Evolutionary conservation across 106 monocot genomes (phyloP), one percentile per base, ranked within the genome.

Genomic region (Dioscorea zingiberensis): DNA sequence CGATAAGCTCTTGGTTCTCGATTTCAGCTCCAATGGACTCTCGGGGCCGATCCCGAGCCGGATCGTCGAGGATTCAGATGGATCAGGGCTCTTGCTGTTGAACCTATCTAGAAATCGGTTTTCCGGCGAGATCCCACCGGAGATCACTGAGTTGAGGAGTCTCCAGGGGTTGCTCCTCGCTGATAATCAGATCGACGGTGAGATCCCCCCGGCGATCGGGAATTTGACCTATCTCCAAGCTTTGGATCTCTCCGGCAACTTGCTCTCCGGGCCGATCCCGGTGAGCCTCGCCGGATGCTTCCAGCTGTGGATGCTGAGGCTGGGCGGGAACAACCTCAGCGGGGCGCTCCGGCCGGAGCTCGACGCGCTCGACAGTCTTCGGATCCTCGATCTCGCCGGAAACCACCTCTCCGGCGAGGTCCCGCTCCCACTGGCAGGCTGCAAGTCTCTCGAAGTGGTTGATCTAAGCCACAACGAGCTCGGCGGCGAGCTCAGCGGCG

Each of bases 341-440:
- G 97, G 92, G 56, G 76, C 75, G 15, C 65, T 97, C 23, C 79
- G 72, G n/a, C 92, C 88, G 13, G 91, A 92, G 76, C 82, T 97
- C 13, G 97, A 85, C 48, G 92, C 97, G 0, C 72, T 91, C 7
- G 92, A 92, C 58, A 84, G 97, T 55, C 81, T 97, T 23, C 63
- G 77, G 29, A 79, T 98, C 14, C 78, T 98, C 4, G 86, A 84
- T 54, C 29, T 98, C 12, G 66, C 81, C 21, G 63, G 73, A 25
- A 98, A 98, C 62, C 30, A 62, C 19, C 76, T 98, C 57, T 75
- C 91, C 24, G 97, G 97, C n/a, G 97, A 98, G 84, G 83, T 98
- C 55, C 92, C 97, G 0, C 77, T 98, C 48, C 92, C 92, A 0
- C 68, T 98, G 9, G 97, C 97, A 0, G 97, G 88, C 11, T 88